Conservation (phyloP, 352 stramenopile species). For the Phytopythium litorale region DNA sequence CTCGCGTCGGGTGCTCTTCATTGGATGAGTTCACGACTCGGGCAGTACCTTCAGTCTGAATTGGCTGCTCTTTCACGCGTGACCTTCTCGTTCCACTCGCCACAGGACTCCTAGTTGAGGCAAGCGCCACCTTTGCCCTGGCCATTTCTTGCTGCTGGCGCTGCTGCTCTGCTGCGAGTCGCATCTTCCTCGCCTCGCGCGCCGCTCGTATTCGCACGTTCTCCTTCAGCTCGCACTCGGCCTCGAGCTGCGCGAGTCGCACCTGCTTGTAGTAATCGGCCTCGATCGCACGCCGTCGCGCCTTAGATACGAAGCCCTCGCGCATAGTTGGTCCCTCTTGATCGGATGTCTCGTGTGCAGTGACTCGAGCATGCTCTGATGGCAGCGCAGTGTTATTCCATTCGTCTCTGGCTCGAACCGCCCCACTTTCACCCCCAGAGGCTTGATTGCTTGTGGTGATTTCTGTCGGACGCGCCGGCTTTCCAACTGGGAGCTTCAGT, state of each 20-base stretch:
- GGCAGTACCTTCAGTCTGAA: background rate
- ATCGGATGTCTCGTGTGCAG: too few relatives aligned
- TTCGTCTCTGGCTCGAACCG: background rate
- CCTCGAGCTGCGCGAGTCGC: slow-evolving; percentile 59
- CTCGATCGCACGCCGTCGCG: slow-evolving; percentile 43
- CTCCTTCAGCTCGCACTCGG: slow-evolving; percentile 71
- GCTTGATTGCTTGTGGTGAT: background rate
- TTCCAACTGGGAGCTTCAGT: background rate
- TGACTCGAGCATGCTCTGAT: background rate
- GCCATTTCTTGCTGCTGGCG: slow-evolving; percentile 12
- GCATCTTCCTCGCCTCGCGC: slow-evolving; percentile 28
- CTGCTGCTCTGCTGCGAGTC: slow-evolving; percentile 13
- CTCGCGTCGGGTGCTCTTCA: background rate
- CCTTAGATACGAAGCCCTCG: slow-evolving; percentile 59
- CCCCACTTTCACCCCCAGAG: background rate
- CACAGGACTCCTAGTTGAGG: background rate
- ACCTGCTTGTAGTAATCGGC: slow-evolving; percentile 67
- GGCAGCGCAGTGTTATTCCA: background rate
- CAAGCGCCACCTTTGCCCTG: background rate
- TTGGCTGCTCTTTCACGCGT: background rate
- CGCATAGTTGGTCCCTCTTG: slow-evolving; percentile 7
- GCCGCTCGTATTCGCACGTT: slow-evolving; percentile 61
- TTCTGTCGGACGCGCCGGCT: background rate
- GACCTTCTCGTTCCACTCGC: background rate
- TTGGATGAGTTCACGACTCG: background rate